Conservation (phyloP, 257 asterid species). For the Pogostemon cablin region DNA sequence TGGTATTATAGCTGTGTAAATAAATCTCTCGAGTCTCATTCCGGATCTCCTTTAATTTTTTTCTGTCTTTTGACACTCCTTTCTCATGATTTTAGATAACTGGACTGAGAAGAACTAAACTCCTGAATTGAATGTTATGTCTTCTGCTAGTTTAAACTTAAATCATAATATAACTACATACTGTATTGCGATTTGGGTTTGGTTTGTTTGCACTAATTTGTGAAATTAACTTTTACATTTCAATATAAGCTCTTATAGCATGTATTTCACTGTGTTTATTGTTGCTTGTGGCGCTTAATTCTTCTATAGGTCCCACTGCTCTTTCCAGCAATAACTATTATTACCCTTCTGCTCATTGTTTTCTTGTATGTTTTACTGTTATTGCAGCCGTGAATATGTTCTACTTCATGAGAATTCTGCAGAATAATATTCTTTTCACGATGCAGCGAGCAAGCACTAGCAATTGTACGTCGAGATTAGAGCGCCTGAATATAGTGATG, state of each 20-base stretch:
- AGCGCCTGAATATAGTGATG: slow-evolving; percentile 4
- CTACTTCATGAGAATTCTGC: slow-evolving; percentile 88
- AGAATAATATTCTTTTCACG: slow-evolving; percentile 39
- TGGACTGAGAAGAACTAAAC: not conserved
- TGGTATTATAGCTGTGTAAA: no score
- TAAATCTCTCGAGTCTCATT: not conserved
- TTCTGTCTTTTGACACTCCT: not conserved
- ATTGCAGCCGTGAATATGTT: slow-evolving; percentile 94
- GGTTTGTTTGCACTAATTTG: not conserved
- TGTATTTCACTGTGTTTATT: not conserved
- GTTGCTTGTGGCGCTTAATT: not conserved
- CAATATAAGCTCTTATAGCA: not conserved
- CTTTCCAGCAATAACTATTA: not conserved
- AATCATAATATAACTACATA: not conserved
- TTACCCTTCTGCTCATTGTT: not conserved
- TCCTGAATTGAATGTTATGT: not conserved
- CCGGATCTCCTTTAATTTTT: not conserved
- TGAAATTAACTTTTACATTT: not conserved
- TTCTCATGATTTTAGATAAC: not conserved
- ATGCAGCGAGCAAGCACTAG: not conserved
- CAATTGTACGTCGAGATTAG: not conserved
- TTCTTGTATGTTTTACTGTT: slow-evolving; percentile 1
- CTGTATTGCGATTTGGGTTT: no score
- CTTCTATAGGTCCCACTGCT: no score
- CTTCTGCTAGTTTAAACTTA: not conserved